Percentiles rank a stretch among this genome's conserved stretches.
phyloP scores from a whole-genome alignment of 164 flowering plant genomes.

The Houttuynia cordata region DNA sequence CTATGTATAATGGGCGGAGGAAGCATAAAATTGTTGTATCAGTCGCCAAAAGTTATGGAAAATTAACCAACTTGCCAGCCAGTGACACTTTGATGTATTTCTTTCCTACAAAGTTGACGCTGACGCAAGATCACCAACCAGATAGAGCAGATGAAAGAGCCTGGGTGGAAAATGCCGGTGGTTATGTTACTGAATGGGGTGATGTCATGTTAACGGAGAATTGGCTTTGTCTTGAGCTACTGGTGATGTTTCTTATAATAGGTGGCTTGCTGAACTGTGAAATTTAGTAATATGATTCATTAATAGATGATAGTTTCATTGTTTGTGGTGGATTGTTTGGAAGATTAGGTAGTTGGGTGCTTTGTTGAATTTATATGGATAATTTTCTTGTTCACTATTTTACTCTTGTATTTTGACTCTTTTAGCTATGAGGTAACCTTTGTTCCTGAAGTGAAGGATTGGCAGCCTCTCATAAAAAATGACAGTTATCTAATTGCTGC shows the following conservation, averaged over 20 bases:
- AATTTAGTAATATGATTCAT: background rate
- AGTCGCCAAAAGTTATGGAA: constrained; percentile 22
- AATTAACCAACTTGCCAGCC: constrained; percentile 16
- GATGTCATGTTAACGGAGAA: constrained; percentile 87
- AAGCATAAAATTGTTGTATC: constrained; percentile 31
- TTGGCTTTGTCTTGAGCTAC: constrained; percentile 88
- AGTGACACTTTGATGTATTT: constrained; percentile 33
- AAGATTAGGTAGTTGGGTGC: background rate
- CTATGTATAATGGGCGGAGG: constrained; percentile 42
- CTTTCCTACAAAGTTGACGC: constrained; percentile 65
- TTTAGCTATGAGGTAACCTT: constrained; percentile 80
- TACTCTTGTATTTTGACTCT: constrained; percentile 12
- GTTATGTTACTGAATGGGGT: constrained; percentile 55
- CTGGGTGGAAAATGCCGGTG: constrained; percentile 90
- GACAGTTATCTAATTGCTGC: constrained; percentile 85
- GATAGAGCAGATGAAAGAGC: constrained; percentile 84
- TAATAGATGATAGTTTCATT: background rate
- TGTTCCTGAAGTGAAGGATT: constrained; percentile 84
- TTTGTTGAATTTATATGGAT: background rate
- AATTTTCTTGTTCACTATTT: constrained; percentile 9
- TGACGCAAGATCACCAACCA: constrained; percentile 90
- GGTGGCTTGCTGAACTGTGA: constrained; percentile 23
- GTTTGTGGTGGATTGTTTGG: background rate
- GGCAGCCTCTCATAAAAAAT: constrained; percentile 60
- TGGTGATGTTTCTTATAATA: constrained; percentile 74